These are phyloP conservation scores for Pholiota molesta DNA, from an alignment of 768 basidiomycete genomes.

Conservation along the genomic window DNA sequence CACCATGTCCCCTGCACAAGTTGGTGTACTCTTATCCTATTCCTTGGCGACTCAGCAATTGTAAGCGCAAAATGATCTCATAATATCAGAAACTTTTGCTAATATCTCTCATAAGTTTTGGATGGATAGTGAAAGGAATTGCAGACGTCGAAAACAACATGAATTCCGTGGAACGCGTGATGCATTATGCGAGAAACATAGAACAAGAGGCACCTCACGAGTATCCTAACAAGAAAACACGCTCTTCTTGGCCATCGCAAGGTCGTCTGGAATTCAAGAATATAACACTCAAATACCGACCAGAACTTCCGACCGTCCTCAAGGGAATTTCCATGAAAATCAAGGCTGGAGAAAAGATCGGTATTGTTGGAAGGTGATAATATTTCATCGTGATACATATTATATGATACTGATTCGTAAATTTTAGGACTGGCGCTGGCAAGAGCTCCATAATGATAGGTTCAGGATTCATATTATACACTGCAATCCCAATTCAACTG, in stretches of 20 bases:
- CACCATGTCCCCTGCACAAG: conserved; percentile 77
- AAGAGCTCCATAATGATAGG: conserved; percentile 88
- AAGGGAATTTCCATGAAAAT: conserved; percentile 78
- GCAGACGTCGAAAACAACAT: conserved; percentile 93
- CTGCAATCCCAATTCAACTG: not conserved
- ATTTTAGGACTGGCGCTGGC: conserved; percentile 77
- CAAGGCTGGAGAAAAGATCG: conserved; percentile 83
- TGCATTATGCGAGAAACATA: conserved; percentile 80
- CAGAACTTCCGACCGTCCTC: conserved; percentile 83
- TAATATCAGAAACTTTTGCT: conserved; percentile 1
- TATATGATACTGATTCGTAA: not conserved
- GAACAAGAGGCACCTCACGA: conserved; percentile 83
- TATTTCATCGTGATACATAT: not conserved
- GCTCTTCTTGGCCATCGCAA: conserved; percentile 70
- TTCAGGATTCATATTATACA: conserved; percentile 25
- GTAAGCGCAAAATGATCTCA: conserved; percentile 25
- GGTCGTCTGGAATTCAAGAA: conserved; percentile 78
- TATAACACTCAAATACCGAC: conserved; percentile 81
- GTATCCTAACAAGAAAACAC: conserved; percentile 58
- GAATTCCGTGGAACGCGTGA: conserved; percentile 86
- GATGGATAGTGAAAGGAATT: conserved; percentile 74
- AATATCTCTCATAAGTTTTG: conserved; percentile 47
- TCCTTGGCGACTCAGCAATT: conserved; percentile 79
- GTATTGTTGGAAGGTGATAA: conserved; percentile 71
- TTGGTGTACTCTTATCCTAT: conserved; percentile 76